Evolutionary conservation across 768 basidiomycete species (phyloP), one percentile per base, ranked within the genome.

Genomic region (Punctularia strigosozonata): DNA sequence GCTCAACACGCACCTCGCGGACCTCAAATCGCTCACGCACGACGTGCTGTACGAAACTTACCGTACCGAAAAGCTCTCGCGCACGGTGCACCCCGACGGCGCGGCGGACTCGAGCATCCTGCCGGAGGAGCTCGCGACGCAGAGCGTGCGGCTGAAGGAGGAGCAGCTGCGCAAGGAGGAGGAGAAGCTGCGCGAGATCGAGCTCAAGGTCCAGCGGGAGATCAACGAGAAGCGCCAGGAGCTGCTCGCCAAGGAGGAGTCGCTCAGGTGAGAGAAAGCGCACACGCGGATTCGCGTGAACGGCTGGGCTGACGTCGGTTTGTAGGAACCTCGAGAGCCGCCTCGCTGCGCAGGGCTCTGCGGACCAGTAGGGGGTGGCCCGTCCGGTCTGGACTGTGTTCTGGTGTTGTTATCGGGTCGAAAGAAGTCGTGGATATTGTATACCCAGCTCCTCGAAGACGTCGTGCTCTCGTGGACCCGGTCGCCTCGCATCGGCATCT

Each of bases 141-240:
- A 98, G 62, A 88, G 83, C 44, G 91, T 97, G 33, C 84, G 94
- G 41, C 80, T 98, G 66, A 98, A 98, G 67, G 95, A 98, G 65
- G 95, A 99, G 58, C 95, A 98, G 58, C 80, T 99, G 42, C 81
- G 92, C 50, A 69, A 86, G 43, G 95, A 99, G 59, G 91, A 95
- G 66, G 90, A 95, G 69, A 94, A 94, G 80, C 72, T 99, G 47
- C 89, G 94, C 45, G 95, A 99, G 65, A 86, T 97, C 60, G 95
- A 99, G 60, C 75, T 97, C 60, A 92, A 90, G 60, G 90, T 97
- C 21, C 92, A 97, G 61, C 76, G 95, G 36, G 95, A 99, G 68
- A 89, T 99, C 61, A 88, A 86, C 56, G 87, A 98, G 69, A 92
- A 94, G 67, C 72, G 91, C 54, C 94, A 98, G 58, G 94, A 98